Conservation (phyloP, 805 yeast species). For the Metschnikowia aberdeeniae region DNA sequence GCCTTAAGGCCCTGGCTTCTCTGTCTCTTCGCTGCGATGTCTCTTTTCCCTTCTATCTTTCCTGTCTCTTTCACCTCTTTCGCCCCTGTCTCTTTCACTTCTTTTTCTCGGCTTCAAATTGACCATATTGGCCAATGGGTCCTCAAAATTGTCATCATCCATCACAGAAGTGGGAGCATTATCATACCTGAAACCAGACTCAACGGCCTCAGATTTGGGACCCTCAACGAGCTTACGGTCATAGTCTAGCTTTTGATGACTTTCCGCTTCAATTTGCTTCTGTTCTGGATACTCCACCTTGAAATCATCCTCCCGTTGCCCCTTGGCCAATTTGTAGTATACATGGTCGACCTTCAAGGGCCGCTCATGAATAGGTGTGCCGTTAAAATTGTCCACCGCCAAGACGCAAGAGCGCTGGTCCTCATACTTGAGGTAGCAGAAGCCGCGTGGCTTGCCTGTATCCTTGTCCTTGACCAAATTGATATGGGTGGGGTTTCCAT, state of each 20-base stretch:
- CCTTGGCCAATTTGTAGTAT: constrained; percentile 51
- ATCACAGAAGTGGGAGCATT: not conserved
- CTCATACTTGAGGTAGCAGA: constrained; percentile 79
- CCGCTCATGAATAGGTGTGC: constrained; percentile 51
- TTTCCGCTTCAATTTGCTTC: constrained; percentile 1
- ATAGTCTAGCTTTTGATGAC: not conserved
- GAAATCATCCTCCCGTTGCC: constrained; percentile 46
- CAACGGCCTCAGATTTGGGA: not conserved
- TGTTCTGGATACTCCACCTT: constrained; percentile 25
- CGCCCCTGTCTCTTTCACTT: not conserved
- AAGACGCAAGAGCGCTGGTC: constrained; percentile 74
- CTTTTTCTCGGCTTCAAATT: constrained; percentile 16
- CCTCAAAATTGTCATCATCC: constrained; percentile 28
- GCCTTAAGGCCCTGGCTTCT: not conserved
- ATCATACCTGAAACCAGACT: not conserved
- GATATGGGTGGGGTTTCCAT: constrained; percentile 78
- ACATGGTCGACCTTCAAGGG: constrained; percentile 66
- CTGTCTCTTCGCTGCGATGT: constrained; percentile 1
- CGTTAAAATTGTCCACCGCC: constrained; percentile 88
- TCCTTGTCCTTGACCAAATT: constrained; percentile 62
- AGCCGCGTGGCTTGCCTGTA: constrained; percentile 67
- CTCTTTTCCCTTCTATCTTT: constrained; percentile 4
- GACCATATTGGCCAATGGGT: constrained; percentile 36
- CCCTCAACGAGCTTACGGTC: too few species aligned
- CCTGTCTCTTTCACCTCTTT: not conserved